These are phyloP conservation scores for Flaveria floridana DNA, from an alignment of 140 eudicot species.

Conservation along the genomic window DNA sequence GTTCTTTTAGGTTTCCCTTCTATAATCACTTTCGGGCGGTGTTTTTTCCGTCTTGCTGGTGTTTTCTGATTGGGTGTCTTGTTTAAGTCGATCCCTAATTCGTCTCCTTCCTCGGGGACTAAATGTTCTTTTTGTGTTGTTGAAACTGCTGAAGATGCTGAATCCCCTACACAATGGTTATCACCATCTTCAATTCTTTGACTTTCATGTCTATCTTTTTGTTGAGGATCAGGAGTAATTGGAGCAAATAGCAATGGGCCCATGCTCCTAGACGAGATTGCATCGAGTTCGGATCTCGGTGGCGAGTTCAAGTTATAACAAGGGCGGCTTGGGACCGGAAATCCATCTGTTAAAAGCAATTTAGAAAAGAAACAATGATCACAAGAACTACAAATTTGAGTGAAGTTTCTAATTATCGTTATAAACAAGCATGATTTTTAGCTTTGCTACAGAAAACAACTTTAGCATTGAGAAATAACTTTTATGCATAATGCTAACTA, in stretches of 20 bases:
- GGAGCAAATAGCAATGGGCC: conserved; percentile 51
- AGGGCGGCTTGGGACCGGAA: conserved; percentile 37
- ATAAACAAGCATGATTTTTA: background rate
- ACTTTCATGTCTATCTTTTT: conserved; percentile 37
- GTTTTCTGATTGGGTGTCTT: conserved; percentile 57
- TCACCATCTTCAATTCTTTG: conserved; percentile 29
- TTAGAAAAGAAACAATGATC: conserved; percentile 5
- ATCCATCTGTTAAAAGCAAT: conserved; percentile 45
- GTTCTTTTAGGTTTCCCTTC: conserved; percentile 57
- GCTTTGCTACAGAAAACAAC: conserved; percentile 2
- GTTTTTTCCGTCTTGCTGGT: conserved; percentile 53
- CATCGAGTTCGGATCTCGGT: conserved; percentile 46
- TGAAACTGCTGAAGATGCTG: conserved; percentile 41
- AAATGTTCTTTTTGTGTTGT: conserved; percentile 37
- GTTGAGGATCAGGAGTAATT: conserved; percentile 53
- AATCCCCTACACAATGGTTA: conserved; percentile 33
- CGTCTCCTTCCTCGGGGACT: conserved; percentile 31
- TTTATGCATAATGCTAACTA: background rate
- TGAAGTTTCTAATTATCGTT: background rate
- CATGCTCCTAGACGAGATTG: conserved; percentile 34
- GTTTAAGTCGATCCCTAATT: conserved; percentile 53
- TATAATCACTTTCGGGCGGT: conserved; percentile 59
- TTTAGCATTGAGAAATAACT: background rate
- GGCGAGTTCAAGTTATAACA: conserved; percentile 49
- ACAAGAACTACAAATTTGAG: background rate